Evolutionary conservation across 768 basidiomycete genomes (phyloP), one percentile per base, ranked within the genome.

Genomic region (Termitomyces sp.): DNA sequence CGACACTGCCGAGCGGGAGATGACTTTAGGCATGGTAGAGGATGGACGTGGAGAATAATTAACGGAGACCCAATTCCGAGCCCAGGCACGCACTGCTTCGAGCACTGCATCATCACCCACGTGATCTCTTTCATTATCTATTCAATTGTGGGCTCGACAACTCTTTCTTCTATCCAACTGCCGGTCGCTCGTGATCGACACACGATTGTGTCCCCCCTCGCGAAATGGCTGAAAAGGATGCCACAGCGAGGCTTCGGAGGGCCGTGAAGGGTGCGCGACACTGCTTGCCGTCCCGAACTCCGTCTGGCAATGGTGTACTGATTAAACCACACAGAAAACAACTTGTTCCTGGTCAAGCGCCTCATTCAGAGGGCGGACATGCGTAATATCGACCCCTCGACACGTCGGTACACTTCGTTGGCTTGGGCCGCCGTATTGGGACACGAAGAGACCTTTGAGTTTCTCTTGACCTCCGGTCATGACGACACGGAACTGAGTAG

Each of bases 361-460:
- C 87, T 98, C 66, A 81, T 94, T 58, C 86, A 91, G 73, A 79
- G 90, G 67, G 89, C 89, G 9, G 94, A 97, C 69, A 86, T 97
- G 80, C 86, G 96, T 22, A 98, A 98, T 75, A 87, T 93, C 9
- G 96, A 98, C 75, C 80, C 88, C 12, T 82, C 81, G 16, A 77
- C 85, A 24, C 84, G 84, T 65, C 83, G 92, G 8, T 89, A 90
- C 70, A 97, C 96, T 0, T 94, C 92, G 13, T 74, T 98, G 9
- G 92, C 94, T 5, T 98, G 94, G 94, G 87, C 95, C 2, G 94
- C 94, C 22, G 84, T 90, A 0, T 83, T 92, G 42, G 94, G 92
- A 0, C 87, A 92, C 63, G 89, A 96, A 69, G 95, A 96, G 70
- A 94, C 92, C 1, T 98, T 96, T 66, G 94, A 97, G 69, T 97